Evolutionary conservation across 495 filamentous ascomycete species (phyloP), one percentile per base, ranked within the genome.

Genomic region (Aspergillus funiculosus): DNA sequence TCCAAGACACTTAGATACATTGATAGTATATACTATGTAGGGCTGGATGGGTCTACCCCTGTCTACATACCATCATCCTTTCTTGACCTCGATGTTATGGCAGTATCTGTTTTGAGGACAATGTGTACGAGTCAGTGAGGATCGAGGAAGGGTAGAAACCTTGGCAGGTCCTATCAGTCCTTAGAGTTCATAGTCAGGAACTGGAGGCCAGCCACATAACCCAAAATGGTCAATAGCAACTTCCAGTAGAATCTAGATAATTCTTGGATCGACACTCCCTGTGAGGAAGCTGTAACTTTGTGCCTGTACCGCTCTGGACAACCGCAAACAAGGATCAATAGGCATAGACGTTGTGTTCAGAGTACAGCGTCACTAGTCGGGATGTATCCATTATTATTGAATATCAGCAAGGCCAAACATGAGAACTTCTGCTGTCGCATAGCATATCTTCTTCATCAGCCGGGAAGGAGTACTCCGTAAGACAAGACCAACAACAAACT

Each of bases 281-380:
- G n/a, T 43, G 15, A 19, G 9, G 22, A 15, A 41, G 43, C 21
- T 28, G 24, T 19, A 26, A 22, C 37, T 18, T 22, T 44, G 15
- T 22, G 8, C 30, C 40, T 20, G n/a, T n/a, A n/a, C 9, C 18
- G 13, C 13, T 30, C 39, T 29, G 13, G 25, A 30, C 25, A 42
- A 42, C 13, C 29, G 29, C 39, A 37, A 17, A 39, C 35, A 39
- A 41, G 20, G 22, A 43, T 28, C 28, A 21, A 28, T 37, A 21
- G 28, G 28, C 24, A 17, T 21, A 22, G 39, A 43, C 30, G 46
- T 21, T 41, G 46, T 41, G 36, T 13, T 20, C 24, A 21, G 10
- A 11, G 41, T 18, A 43, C 49, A 38, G 30, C 49, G 39, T 38
- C 49, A 31, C 21, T 43, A 43, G 40, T 32, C 40, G 17, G 30